Evolutionary conservation across 108 stramenopile species (phyloP).

Genomic region (Cyclotella cryptica): DNA sequence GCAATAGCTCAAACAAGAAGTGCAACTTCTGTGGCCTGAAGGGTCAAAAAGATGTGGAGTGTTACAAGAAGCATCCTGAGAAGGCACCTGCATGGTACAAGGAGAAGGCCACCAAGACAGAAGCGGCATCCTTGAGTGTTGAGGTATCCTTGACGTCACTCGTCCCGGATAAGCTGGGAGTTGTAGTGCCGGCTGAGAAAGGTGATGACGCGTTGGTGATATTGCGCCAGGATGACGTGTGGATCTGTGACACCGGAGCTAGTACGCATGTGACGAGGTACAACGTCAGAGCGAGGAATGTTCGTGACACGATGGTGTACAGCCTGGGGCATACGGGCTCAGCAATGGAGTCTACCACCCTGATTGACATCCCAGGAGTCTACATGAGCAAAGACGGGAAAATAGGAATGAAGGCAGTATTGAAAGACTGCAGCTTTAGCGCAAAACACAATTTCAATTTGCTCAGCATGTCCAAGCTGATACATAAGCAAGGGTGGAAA

Average conservation of each 20-base stretch:
- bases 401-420: background rate
- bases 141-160: background rate
- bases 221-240: background rate
- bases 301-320: background rate
- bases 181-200: background rate
- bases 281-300: background rate
- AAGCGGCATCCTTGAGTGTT: background rate
- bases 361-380: background rate
- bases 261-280: background rate
- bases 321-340: background rate
- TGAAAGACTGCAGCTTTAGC: background rate
- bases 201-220: background rate
- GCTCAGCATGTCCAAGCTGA: background rate
- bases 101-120: background rate
- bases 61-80: background rate
- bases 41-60: background rate
- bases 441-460: background rate
- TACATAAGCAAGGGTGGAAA: background rate
- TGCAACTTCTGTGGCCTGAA: no score
- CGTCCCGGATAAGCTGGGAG: background rate
- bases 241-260: conserved; percentile 2
- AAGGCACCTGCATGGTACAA: background rate
- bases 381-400: background rate
- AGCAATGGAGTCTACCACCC: background rate
- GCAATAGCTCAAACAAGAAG: no score